Base-by-base conservation (phyloP, 2,329 filamentous ascomycete species). In the Seiridium unicorne region DNA sequence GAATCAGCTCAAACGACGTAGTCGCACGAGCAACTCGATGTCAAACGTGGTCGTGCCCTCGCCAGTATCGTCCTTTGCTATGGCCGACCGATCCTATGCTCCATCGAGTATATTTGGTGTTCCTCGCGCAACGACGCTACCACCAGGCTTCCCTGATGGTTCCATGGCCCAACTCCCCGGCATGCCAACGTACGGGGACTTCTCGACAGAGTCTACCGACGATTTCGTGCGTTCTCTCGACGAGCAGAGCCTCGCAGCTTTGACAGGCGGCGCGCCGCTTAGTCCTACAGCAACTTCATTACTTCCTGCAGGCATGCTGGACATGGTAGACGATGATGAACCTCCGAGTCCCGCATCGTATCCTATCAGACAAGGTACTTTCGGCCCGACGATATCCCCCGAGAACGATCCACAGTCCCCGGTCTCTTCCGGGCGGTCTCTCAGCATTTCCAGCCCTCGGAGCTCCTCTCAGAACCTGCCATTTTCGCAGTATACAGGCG, bases 251-350 rank as follows among this genome's bases (percentile, higher is more conserved):
- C 75, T 89, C 4, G 84, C 85, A 60, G 80, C 80, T 18, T 72
- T 89, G 42, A 86, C 82, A 3, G 83, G 81, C 18, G 87, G 85
- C 35, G 90, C 89, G 2, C 89, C 89, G 1, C 84, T 94, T 71
- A 93, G 90, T 67, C 91, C 91, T 1, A 90, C 89, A 3, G 91
- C 91, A 2, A 87, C 89, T 35, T 84, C 88, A 13, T 79, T 94
- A 3, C 76, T 96, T 13, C 91, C 91, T 0, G 90, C 90, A 5
- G 79, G 78, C n/a, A 83, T 84, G 61, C 78, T 85, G 62, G 86
- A 89, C 56, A 88, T 90, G 65, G 60, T 72, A 42, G 77, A 88
- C 49, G 87, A 89, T 53, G 81, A 88, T 44, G 87, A 88, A 13
- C 77, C 80, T n/a, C 77, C 76, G 8, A 82, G 79, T 66, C 77